Evolutionary conservation across 306 rosid genomes (phyloP).

Genomic region (Begonia loranthoides): DNA sequence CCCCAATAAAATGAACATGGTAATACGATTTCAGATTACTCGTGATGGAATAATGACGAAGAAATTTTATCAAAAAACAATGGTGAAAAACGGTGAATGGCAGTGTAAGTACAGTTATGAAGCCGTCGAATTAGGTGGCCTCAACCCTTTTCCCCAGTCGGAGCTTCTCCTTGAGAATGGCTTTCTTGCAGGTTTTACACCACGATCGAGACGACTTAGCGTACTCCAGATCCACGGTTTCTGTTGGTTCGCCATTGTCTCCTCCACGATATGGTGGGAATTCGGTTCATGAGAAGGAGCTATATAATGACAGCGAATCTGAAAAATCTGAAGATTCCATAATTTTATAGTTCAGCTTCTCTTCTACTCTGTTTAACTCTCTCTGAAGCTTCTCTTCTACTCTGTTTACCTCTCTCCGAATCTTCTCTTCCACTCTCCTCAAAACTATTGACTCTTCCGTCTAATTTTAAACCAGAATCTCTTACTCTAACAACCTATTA

Average conservation of each 20-base stretch:
- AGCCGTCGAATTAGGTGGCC: constrained; percentile 80
- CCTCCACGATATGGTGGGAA: neutral
- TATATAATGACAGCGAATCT: too few relatives aligned
- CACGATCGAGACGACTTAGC: constrained; percentile 86
- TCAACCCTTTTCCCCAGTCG: constrained; percentile 96
- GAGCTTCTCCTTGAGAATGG: constrained; percentile 51
- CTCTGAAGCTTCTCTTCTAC: neutral
- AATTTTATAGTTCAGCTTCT: neutral
- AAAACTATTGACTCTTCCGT: too few relatives aligned
- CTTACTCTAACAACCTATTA: too few relatives aligned
- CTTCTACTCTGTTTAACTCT: neutral
- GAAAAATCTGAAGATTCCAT: too few relatives aligned
- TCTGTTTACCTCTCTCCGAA: neutral
- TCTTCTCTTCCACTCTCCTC: neutral
- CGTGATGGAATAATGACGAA: too few relatives aligned
- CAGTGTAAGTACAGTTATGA: constrained; percentile 50
- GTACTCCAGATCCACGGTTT: constrained; percentile 88
- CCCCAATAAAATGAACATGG: neutral
- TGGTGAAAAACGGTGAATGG: neutral
- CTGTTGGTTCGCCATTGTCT: constrained; percentile 55
- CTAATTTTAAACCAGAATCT: too few relatives aligned
- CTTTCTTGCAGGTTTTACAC: constrained; percentile 64
- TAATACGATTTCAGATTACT: too few relatives aligned
- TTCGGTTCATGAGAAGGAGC: too few relatives aligned
- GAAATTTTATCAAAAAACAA: neutral